phyloP scores from a whole-genome alignment of 192 early-diverging fungal species.

The Blastocladiella britannica region DNA sequence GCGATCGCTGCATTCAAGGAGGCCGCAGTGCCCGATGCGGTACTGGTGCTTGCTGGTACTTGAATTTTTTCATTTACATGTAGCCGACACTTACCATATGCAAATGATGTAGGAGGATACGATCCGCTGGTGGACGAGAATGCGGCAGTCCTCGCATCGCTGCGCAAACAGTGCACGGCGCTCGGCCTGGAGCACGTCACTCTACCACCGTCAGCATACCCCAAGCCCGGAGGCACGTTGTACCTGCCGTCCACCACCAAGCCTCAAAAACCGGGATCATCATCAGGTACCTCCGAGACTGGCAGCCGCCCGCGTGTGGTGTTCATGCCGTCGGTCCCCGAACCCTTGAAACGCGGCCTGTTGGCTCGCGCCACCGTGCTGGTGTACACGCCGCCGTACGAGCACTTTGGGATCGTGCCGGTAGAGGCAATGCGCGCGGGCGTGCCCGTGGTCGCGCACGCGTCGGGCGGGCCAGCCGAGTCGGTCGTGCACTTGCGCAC shows the following conservation, averaged over 20 bases:
- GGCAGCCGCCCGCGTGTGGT: too few relatives aligned
- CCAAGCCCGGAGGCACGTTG: not conserved
- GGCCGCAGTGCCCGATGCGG: constrained; percentile 9
- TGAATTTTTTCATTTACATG: not conserved
- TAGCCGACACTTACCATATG: not conserved
- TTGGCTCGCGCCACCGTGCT: constrained; percentile 37
- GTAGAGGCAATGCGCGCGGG: constrained; percentile 83
- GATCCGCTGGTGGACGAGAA: constrained; percentile 71
- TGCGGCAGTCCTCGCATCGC: constrained; percentile 53
- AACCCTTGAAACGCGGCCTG: constrained; percentile 52
- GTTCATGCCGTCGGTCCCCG: constrained; percentile 74
- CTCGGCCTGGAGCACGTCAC: constrained; percentile 9
- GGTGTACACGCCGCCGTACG: constrained; percentile 77
- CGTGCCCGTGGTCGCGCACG: constrained; percentile 68
- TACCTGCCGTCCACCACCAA: constrained; percentile 1
- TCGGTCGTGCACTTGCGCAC: constrained; percentile 49
- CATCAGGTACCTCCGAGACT: too few relatives aligned
- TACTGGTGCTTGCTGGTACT: constrained; percentile 56
- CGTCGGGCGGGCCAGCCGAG: constrained; percentile 72
- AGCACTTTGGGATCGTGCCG: constrained; percentile 95
- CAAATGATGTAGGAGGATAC: constrained; percentile 44
- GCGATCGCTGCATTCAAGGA: constrained; percentile 54
- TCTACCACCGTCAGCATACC: not conserved
- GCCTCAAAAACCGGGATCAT: too few relatives aligned
- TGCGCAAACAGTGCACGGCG: constrained; percentile 29